Base-by-base conservation (phyloP, 306 rosid genomes). In the Cicer cuneatum region DNA sequence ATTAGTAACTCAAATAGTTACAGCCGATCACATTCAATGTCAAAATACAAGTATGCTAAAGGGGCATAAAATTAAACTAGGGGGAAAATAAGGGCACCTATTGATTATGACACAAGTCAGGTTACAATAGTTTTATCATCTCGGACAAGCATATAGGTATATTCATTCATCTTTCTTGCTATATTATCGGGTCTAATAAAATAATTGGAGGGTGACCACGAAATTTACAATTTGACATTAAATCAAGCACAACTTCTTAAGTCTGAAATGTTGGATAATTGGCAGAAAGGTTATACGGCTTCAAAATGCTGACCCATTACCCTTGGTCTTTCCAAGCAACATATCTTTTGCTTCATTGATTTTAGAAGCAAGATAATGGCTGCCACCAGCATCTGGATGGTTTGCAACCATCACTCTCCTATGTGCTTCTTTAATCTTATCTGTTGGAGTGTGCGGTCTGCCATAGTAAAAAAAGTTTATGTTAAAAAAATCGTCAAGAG, bases 341-440 rank as follows among this genome's bases (percentile, higher is more conserved):
- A 87, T 0, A 10, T 93, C 98, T 84, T 93, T 93, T 13, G 97
- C 98, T 84, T 93, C 98, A 18, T 93, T 93, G 33, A 93, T 85
- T 82, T 93, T 93, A 7, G 97, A 91, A n/a, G 98, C 98, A 67
- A 93, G 96, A 85, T 88, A 93, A 78, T 93, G 98, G 85, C 98
- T 93, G 51, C 98, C 97, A 18, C 97, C 98, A 1, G 97, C 93
- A 76, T 93, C 98, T 2, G 98, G 98, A 87, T 93, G 97, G 82
- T 93, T 93, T 29, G 98, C 98, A 29, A 91, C 86, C 97, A 93
- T 93, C 83, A 93, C 97, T 87, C 89, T 93, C 82, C 96, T 83
- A 69, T 93, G 98, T 7, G 98, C 97, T 85, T 89, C 97, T 77
- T 78, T 87, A 18, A 93, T 82, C 82, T 93, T 91, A 19, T 91